Conservation (phyloP, 306 rosid genomes). For the Vicia faba region DNA sequence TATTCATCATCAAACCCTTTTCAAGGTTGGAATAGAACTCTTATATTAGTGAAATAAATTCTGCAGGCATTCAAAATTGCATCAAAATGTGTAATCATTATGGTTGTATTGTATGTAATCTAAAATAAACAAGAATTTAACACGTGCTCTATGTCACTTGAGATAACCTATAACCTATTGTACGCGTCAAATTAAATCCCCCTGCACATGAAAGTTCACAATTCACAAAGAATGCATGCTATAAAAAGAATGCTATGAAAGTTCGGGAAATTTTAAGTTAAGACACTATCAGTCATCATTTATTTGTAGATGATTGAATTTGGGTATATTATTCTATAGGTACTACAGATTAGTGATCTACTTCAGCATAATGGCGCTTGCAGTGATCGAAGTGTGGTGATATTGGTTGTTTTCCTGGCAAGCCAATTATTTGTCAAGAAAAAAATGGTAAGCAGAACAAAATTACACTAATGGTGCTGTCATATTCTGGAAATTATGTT, state of each 20-base stretch:
- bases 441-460: constrained; percentile 67
- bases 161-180: background rate
- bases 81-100: constrained; percentile 14
- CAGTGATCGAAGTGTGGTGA: constrained; percentile 79
- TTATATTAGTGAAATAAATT: background rate
- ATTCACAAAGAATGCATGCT: background rate
- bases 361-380: constrained; percentile 75
- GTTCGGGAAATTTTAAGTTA: background rate
- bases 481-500: constrained; percentile 18
- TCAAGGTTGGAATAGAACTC: background rate
- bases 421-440: constrained; percentile 78
- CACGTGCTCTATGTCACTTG: constrained; percentile 12
- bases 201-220: background rate
- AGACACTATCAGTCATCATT: background rate
- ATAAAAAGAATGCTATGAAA: background rate
- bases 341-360: constrained; percentile 87
- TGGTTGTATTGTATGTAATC: background rate
- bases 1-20: background rate
- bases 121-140: background rate
- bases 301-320: constrained; percentile 2
- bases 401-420: constrained; percentile 87
- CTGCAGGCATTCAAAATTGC: background rate
- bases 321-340: constrained; percentile 49
- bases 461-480: constrained; percentile 8
- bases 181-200: background rate